Evolutionary conservation across 2,329 filamentous ascomycete genomes (phyloP), one percentile per base, ranked within the genome.

Genomic region (Arthrocladium fulminans): DNA sequence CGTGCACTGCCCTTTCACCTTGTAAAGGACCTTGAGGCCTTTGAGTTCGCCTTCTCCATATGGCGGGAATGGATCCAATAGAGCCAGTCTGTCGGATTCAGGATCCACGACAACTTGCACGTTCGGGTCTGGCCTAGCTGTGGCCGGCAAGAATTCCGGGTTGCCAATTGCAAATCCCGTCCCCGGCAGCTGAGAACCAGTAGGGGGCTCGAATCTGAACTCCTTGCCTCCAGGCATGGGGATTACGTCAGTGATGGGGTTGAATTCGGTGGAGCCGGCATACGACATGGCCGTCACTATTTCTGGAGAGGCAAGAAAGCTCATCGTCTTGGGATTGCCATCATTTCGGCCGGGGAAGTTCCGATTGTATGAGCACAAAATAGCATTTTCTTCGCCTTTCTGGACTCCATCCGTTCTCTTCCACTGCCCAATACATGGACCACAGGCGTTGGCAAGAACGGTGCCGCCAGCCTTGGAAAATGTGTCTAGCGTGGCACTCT

Each of bases 281-380:
- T 94, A 98, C 10, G 87, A 80, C 82, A 98, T 90, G 44, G 92
- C 92, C 3, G 92, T 97, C 54, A 98, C 92, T 50, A 98, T 80
- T 68, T 98, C 92, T 5, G 92, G 92, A 0, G 89, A 96, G 8
- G 92, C 90, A 45, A 98, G 79, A 72, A 98, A 98, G 75, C 97
- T 98, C 89, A 97, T 96, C 7, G 92, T 98, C 35, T 84, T 83
- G 19, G 86, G 83, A 73, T 98, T 98, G 54, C 92, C 92, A 63
- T 98, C 92, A 66, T 98, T 98, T 56, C 92, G 86, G 52, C 88
- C 90, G 44, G 86, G 86, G 75, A 98, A 98, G 72, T 98, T 98
- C 52, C 92, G 86, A 76, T 98, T 98, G 74, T 96, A 98, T 1
- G 89, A 96, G 8, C 88, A 90, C 61, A 98, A 80, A 60, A 98